A percentile compares a stretch with the other conserved stretches of the same genome.
Evolutionary conservation across 345 rosid species (phyloP).

Genomic region (Hypericum perforatum): DNA sequence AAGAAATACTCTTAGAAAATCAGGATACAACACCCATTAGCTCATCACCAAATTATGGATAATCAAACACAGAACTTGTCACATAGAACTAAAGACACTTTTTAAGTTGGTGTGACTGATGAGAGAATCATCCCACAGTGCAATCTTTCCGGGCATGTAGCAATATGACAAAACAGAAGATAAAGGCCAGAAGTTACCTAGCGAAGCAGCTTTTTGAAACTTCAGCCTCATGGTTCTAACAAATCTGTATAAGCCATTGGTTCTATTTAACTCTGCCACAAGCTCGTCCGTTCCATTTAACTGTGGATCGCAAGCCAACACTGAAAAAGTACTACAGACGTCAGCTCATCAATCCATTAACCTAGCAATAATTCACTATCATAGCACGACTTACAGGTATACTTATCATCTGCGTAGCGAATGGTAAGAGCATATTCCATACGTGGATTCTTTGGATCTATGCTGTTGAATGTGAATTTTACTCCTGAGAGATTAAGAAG

Average conservation of each 20-base stretch:
- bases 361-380: too few relatives aligned
- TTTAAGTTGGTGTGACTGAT: too few relatives aligned
- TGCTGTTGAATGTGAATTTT: conserved; percentile 59
- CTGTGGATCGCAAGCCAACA: conserved; percentile 65
- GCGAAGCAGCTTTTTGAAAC: conserved; percentile 54
- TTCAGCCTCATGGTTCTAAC: conserved; percentile 70
- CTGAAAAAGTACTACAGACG: conserved; percentile 23
- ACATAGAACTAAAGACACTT: too few relatives aligned
- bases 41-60: too few relatives aligned
- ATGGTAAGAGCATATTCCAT: conserved; percentile 47
- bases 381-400: conserved; percentile 43
- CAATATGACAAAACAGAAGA: not conserved
- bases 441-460: conserved; percentile 37
- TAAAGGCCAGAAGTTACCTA: conserved; percentile 30
- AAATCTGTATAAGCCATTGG: conserved; percentile 75
- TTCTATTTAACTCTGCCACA: conserved; percentile 61
- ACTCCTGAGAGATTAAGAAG: conserved; percentile 44
- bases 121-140: too few relatives aligned
- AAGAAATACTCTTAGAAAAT: too few relatives aligned
- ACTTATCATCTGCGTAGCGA: conserved; percentile 56
- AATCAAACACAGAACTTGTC: too few relatives aligned
- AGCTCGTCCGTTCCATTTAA: conserved; percentile 46
- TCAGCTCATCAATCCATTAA: too few relatives aligned
- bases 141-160: too few relatives aligned
- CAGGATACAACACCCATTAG: too few relatives aligned